These are phyloP conservation scores for Quercus dentata DNA, from an alignment of 306 rosid genomes.

Conservation along the genomic window DNA sequence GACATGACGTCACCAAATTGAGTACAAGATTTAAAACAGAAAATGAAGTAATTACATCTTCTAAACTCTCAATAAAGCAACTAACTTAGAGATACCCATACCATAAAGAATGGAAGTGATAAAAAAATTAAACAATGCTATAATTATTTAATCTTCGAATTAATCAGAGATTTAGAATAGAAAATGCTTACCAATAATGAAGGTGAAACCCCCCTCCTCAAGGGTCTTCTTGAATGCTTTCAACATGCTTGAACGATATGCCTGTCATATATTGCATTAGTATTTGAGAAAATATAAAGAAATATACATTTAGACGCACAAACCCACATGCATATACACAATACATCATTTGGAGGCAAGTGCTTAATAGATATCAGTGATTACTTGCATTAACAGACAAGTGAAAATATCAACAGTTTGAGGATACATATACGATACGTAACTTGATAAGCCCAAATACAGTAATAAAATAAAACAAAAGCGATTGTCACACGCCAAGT, in stretches of 20 bases:
- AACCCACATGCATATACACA: not conserved
- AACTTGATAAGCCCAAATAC: not conserved
- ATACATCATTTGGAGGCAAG: not conserved
- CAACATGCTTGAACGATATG: slow-evolving; percentile 93
- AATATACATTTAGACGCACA: not conserved
- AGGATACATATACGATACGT: not conserved
- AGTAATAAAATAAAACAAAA: not conserved
- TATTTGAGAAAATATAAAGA: not conserved
- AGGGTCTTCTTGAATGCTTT: slow-evolving; percentile 94
- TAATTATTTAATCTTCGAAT: not conserved
- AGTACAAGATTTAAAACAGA: slow-evolving; percentile 26
- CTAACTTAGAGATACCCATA: slow-evolving; percentile 14
- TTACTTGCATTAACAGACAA: not conserved
- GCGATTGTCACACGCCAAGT: not conserved
- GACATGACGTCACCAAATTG: slow-evolving; percentile 18
- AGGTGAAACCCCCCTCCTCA: slow-evolving; percentile 86
- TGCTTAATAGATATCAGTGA: not conserved
- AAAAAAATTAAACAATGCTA: not conserved
- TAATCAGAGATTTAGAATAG: slow-evolving; percentile 13
- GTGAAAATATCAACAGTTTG: not conserved
- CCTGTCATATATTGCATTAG: slow-evolving; percentile 43
- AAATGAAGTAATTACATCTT: slow-evolving; percentile 37
- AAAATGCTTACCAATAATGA: slow-evolving; percentile 80
- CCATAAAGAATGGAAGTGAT: not conserved
- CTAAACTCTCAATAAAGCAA: slow-evolving; percentile 27